phyloP scores from a whole-genome alignment of 2,329 filamentous ascomycete species.

The Trichoderma harzianum region DNA sequence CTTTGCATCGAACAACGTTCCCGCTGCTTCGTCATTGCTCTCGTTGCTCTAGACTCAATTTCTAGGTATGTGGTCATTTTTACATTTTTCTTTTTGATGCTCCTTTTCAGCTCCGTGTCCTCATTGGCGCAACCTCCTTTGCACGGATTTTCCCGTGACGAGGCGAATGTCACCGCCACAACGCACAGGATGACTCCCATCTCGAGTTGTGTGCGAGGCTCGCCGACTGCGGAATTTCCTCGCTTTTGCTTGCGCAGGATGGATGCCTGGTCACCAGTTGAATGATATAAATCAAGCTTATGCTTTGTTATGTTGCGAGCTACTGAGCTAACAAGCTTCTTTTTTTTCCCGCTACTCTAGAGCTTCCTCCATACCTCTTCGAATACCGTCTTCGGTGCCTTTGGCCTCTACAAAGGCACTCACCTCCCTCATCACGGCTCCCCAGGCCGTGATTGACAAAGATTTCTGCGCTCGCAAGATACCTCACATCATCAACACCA shows the following conservation, averaged over 20 bases:
- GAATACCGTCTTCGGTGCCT: constrained; percentile 43
- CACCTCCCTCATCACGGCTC: constrained; percentile 54
- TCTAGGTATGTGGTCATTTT: constrained; percentile 3
- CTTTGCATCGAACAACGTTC: neutral
- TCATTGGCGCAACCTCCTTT: neutral
- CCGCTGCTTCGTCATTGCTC: neutral
- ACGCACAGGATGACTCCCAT: neutral
- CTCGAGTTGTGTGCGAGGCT: neutral
- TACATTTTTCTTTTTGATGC: neutral
- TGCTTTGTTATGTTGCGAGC: neutral
- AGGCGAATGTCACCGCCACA: constrained; percentile 14
- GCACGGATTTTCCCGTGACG: neutral
- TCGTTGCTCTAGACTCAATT: neutral
- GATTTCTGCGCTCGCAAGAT: constrained; percentile 65
- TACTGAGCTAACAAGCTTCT: neutral
- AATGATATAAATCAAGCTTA: neutral
- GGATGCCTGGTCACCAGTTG: neutral
- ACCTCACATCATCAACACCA: constrained; percentile 64
- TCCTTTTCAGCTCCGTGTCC: neutral
- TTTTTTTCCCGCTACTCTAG: neutral
- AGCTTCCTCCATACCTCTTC: neutral
- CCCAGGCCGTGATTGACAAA: constrained; percentile 62
- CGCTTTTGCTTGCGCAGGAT: neutral
- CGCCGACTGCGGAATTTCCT: neutral
- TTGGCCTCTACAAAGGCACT: constrained; percentile 67